A percentile compares a stretch with the other conserved stretches of the same genome.
Conservation (phyloP, 1,284 basidiomycete species). For the Rhodofomes roseus region DNA sequence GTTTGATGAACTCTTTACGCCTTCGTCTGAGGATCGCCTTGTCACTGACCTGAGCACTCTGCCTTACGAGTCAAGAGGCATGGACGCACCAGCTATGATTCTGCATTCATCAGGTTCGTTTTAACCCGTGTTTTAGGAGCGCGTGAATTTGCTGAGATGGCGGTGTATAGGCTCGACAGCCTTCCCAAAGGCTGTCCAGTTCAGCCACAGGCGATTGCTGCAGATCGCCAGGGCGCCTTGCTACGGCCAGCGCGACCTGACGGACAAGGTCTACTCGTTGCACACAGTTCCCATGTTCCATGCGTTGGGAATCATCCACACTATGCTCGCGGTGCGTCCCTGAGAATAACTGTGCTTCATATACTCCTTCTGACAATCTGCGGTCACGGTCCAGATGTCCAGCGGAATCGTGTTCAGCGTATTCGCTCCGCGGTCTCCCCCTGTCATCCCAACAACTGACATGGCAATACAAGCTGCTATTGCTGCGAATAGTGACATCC, state of each 20-base stretch:
- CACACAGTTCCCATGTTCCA: conserved; percentile 13
- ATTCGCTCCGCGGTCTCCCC: conserved; percentile 7
- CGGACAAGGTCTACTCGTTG: background rate
- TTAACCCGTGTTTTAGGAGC: background rate
- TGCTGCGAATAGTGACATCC: conserved; percentile 9
- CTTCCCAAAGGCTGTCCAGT: conserved; percentile 12
- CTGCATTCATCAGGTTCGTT: conserved; percentile 1
- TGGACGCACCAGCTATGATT: conserved; percentile 17
- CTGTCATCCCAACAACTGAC: conserved; percentile 10
- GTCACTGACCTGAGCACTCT: background rate
- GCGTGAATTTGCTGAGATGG: too few species aligned
- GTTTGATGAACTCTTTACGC: background rate
- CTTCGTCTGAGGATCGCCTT: background rate
- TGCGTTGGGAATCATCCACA: conserved; percentile 6
- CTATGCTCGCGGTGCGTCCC: conserved; percentile 3
- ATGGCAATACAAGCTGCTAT: conserved; percentile 1
- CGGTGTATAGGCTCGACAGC: conserved; percentile 13
- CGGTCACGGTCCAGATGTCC: background rate
- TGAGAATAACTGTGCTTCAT: background rate
- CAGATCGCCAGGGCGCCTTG: background rate
- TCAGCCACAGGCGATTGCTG: conserved; percentile 4
- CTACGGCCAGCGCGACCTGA: conserved; percentile 8
- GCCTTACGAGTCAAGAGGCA: conserved; percentile 6
- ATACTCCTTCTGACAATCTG: background rate
- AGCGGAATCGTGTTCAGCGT: conserved; percentile 1